Percentiles rank a stretch among this genome's conserved stretches.
These are phyloP conservation scores for Penicillium cinerascens DNA, from an alignment of 495 filamentous ascomycete genomes.

Conservation along the genomic window DNA sequence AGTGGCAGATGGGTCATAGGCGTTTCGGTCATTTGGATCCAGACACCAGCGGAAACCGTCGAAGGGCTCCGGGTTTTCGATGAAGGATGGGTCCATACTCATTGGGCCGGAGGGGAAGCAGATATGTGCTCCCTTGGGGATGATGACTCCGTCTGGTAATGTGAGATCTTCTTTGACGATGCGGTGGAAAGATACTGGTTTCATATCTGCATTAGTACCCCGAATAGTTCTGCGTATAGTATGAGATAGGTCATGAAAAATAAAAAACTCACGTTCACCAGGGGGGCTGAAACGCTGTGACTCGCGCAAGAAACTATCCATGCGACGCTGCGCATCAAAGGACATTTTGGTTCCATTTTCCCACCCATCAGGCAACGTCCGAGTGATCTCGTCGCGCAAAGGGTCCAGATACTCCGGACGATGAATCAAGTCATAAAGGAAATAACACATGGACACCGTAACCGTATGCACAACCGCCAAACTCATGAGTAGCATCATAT, in stretches of 20 bases:
- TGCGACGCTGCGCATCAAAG: conserved; percentile 12
- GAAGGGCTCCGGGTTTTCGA: conserved; percentile 23
- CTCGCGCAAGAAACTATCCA: conserved; percentile 41
- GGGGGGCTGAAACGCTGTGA: conserved; percentile 33
- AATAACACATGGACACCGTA: conserved; percentile 32
- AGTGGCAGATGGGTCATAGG: background rate
- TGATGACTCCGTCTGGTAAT: conserved; percentile 26
- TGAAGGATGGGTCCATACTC: conserved; percentile 25
- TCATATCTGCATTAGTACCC: background rate
- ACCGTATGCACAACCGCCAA: conserved; percentile 34
- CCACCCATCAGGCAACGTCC: conserved; percentile 24
- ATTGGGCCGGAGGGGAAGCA: conserved; percentile 34
- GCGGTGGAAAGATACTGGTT: conserved; percentile 29
- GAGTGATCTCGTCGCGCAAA: conserved; percentile 28
- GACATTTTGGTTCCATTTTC: conserved; percentile 17
- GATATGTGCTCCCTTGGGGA: conserved; percentile 30
- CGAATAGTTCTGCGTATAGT: background rate
- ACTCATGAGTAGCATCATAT: conserved; percentile 26
- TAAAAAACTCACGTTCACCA: conserved; percentile 35
- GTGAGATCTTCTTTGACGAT: conserved; percentile 22
- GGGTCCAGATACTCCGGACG: conserved; percentile 29
- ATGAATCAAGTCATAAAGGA: conserved; percentile 31
- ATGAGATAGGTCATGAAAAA: too few relatives aligned
- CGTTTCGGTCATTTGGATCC: conserved; percentile 16
- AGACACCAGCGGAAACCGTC: conserved; percentile 38